A percentile compares a stretch with the other conserved stretches of the same genome.
These are phyloP conservation scores for Gnetum montanum DNA, from an alignment of 75 land plant species.

Conservation along the genomic window DNA sequence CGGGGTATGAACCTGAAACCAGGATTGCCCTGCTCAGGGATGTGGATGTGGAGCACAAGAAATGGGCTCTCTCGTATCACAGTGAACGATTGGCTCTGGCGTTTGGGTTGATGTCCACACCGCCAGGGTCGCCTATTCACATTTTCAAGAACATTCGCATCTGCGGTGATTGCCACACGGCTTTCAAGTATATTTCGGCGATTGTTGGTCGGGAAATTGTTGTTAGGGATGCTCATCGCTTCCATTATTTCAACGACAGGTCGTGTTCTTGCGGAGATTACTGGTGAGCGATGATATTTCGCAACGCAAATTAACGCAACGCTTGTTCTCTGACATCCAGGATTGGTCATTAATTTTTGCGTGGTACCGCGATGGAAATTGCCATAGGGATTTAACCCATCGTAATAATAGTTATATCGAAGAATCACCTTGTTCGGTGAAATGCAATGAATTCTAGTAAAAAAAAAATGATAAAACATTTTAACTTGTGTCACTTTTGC, in stretches of 20 bases:
- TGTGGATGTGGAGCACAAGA: conserved; percentile 9
- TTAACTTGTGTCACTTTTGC: too few species aligned
- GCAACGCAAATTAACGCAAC: too few species aligned
- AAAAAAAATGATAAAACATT: too few species aligned
- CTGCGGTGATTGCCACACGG: too few species aligned
- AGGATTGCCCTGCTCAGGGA: not conserved
- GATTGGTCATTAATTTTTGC: too few species aligned
- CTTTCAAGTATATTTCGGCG: conserved; percentile 5
- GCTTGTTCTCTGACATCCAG: too few species aligned
- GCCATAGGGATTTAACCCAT: too few species aligned
- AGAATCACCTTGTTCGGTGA: too few species aligned
- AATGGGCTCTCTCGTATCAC: conserved; percentile 11
- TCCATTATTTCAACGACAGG: conserved; percentile 12
- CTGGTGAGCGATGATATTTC: too few species aligned
- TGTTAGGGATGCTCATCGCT: conserved; percentile 8
- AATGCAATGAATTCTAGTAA: too few species aligned
- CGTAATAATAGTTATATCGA: too few species aligned
- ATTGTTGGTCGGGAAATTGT: conserved; percentile 10
- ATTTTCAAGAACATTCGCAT: conserved; percentile 8
- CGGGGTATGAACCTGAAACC: not conserved
- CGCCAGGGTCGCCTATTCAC: not conserved
- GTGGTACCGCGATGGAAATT: too few species aligned
- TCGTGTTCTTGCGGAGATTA: conserved; percentile 11
- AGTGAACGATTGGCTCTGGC: conserved; percentile 15
- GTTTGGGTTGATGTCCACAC: conserved; percentile 10